Evolutionary conservation across 2,329 filamentous ascomycete species (phyloP), one percentile per base, ranked within the genome.

Genomic region (Aspergillus tamarii): DNA sequence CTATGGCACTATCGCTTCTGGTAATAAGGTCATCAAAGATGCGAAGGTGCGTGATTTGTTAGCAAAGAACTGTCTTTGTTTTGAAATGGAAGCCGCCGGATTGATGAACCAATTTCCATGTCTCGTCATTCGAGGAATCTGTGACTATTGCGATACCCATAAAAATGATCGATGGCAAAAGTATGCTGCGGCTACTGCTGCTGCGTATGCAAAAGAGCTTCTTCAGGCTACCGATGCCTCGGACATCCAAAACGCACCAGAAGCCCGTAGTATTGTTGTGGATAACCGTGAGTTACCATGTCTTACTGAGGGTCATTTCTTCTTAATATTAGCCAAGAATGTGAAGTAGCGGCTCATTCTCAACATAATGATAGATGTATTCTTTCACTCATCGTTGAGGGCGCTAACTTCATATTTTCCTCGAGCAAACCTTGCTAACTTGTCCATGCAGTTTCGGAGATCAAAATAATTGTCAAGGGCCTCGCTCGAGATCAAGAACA

Each of bases 141-240:
- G 60, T 34, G 60, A 58, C 30, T 62, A 62, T 36, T 62, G 54
- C n/a, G 60, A 62, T 19, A 34, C 45, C 11, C 60, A 62, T 53
- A 58, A 58, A n/a, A 53, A 52, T 16, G 55, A 62, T n/a, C 54
- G 50, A 34, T 62, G 60, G 60, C 60, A 62, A 11, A 57, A 46
- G 23, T 62, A 58, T 43, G 60, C 60, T 19, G 45, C 60, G 4
- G 30, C 57, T 23, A 45, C 34, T 32, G 54, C 60, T 23, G 60
- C 60, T 21, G 55, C 55, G 0, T 62, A 62, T 45, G 55, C 60
- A 32, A 39, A 48, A 36, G 60, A 53, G n/a, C 26, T 62, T 21
- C 54, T 62, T 39, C 52, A 55, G 32, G 32, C 28, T 23, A 55
- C 21, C 1, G 52, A 55, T 12, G 21, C 32, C 6, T 55, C 8